Percentiles rank a stretch among this genome's conserved stretches.
Evolutionary conservation across 192 early-diverging fungal genomes (phyloP).

Genomic region (Entomortierella lignicola): DNA sequence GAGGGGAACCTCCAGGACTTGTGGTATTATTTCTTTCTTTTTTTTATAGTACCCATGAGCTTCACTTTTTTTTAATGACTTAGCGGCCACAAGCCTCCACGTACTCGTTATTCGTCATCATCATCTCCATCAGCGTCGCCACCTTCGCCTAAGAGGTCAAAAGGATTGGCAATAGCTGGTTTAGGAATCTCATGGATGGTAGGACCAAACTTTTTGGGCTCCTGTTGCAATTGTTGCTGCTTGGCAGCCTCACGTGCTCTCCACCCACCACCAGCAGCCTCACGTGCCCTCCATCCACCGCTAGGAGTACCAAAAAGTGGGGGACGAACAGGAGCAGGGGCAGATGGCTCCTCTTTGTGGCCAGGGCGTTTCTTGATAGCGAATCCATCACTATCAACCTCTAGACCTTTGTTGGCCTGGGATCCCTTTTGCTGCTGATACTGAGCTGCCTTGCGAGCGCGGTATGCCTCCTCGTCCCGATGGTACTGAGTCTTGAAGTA

Average conservation of each 20-base stretch:
- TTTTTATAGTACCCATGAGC: too few species aligned
- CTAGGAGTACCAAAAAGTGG: conserved; percentile 49
- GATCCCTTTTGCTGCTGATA: conserved; percentile 25
- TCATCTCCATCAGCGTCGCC: conserved; percentile 8
- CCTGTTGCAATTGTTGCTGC: conserved; percentile 30
- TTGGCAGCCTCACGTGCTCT: conserved; percentile 51
- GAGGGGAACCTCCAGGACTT: neutral
- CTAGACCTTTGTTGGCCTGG: conserved; percentile 12
- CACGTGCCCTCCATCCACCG: conserved; percentile 50
- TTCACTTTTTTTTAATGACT: too few species aligned
- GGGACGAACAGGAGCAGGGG: conserved; percentile 44
- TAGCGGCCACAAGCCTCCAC: too few species aligned
- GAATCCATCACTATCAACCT: conserved; percentile 45
- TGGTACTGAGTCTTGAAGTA: conserved; percentile 56
- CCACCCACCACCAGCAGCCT: conserved; percentile 52
- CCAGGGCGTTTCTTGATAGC: conserved; percentile 43
- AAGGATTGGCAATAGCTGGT: conserved; percentile 41
- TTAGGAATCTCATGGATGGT: conserved; percentile 42
- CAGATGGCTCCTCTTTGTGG: conserved; percentile 44
- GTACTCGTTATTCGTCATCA: neutral
- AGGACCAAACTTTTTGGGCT: conserved; percentile 54
- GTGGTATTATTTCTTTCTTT: neutral
- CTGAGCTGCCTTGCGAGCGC: conserved; percentile 53
- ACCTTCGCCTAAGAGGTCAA: conserved; percentile 36
- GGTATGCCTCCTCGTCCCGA: conserved; percentile 47